These are phyloP conservation scores for Naganishia friedmannii DNA, from an alignment of 768 basidiomycete species.

Conservation along the genomic window DNA sequence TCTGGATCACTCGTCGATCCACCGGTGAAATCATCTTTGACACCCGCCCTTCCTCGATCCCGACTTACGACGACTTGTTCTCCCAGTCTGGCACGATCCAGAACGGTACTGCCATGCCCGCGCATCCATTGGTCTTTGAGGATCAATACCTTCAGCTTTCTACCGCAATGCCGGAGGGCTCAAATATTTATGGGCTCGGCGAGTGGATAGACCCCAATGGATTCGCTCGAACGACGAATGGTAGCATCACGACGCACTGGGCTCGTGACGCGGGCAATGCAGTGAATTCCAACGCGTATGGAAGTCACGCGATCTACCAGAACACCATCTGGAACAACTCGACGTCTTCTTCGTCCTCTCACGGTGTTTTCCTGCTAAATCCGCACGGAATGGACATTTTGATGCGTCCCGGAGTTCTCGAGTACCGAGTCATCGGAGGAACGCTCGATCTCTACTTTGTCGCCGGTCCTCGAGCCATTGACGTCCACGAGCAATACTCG, in stretches of 20 bases:
- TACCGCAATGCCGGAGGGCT: constrained; percentile 60
- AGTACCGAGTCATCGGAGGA: constrained; percentile 73
- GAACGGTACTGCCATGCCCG: constrained; percentile 58
- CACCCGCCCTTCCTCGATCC: constrained; percentile 64
- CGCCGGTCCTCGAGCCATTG: constrained; percentile 55
- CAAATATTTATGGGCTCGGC: constrained; percentile 75
- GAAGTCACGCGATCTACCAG: constrained; percentile 39
- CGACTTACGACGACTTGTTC: constrained; percentile 59
- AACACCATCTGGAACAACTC: constrained; percentile 27
- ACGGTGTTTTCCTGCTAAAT: constrained; percentile 73
- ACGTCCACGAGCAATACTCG: constrained; percentile 71
- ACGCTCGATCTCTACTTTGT: constrained; percentile 74
- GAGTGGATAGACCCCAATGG: constrained; percentile 52
- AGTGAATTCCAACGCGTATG: constrained; percentile 45
- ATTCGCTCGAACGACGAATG: constrained; percentile 15
- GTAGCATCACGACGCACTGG: constrained; percentile 13
- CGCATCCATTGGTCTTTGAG: constrained; percentile 69
- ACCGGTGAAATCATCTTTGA: constrained; percentile 64
- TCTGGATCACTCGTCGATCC: constrained; percentile 73
- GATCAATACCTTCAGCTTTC: constrained; percentile 73
- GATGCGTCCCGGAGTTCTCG: constrained; percentile 58
- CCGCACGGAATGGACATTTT: constrained; percentile 70
- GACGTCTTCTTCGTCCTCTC: constrained; percentile 54
- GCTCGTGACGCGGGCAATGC: constrained; percentile 14
- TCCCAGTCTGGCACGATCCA: constrained; percentile 57